Evolutionary conservation across 2,329 filamentous ascomycete species (phyloP), one percentile per base, ranked within the genome.

Genomic region (Fusarium clavum): DNA sequence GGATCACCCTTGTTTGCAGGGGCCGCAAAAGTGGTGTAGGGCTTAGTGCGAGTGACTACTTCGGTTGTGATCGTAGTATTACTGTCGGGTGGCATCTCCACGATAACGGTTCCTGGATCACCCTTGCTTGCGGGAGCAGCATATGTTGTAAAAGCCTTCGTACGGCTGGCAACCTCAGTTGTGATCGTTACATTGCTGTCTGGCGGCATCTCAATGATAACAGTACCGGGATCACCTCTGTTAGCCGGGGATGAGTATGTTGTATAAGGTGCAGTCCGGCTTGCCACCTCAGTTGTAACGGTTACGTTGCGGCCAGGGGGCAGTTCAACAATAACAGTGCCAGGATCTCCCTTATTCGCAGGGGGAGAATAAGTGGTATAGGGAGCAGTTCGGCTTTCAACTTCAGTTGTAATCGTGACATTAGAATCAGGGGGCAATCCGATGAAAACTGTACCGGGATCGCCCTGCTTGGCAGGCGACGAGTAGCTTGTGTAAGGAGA

Each of bases 371-470:
- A 64, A 6, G 43, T 62, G 6, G 66, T 69, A 12, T 55, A 67
- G n/a, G 66, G 57, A 8, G 25, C 32, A 5, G 57, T 67, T 25
- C 48, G 25, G 8, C 45, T 47, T 11, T n/a, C 20, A 10, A 47
- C 46, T 20, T 67, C 64, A 2, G 57, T 62, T 8, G 64, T 67
- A 20, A 62, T 57, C 10, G 64, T 67, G 3, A 57, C 32, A 29
- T 67, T 67, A 9, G 49, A 61, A 30, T 56, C 56, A 20, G 66
- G 54, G 5, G 44, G 62, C 9, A 61, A 13, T 14, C 53, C 64
- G 20, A 67, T 51, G 29, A 61, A 57, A 10, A 67, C 46, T 14
- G 64, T 67, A 27, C 63, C 63, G 13, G 63, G 61, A 41, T 66
- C 63, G 44, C 63, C 63, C 32, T 30, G 48, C 9, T 34, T 45